Base-by-base conservation (phyloP, 306 rosid genomes). In the Gastrolobium villosum region DNA sequence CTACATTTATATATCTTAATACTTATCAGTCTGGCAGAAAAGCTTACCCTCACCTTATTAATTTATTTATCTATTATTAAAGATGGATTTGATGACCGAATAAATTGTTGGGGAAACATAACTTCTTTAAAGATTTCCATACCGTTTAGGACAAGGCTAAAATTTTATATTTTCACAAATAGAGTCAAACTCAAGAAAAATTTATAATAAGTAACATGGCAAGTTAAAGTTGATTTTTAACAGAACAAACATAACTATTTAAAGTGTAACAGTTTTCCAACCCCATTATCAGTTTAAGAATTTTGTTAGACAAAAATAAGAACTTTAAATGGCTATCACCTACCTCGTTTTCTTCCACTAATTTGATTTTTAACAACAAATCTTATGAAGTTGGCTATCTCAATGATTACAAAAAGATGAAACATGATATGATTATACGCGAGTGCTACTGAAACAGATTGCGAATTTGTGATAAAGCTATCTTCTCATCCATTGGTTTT, bases 341-440 rank as follows among this genome's bases (percentile, higher is more conserved):
- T 20, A 20, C 26, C 26, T 20, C 26, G 26, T 20, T 20, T 20
- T 20, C 26, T 20, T 20, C 26, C 26, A 20, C 26, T 20, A 20
- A 20, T 20, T 20, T 20, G 26, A 20, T 20, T 20, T 20, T 20
- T 20, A 20, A 20, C 26, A 20, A 20, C 26, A 20, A 60, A 46
- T 46, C 35, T 41, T 6, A 72, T 10, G 75, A 55, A 80, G 36
- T 43, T 20, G 46, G 7, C 31, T 10, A 56, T 66, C 15, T 65
- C 56, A 31, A 13, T 44, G 45, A 81, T 65, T 54, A 56, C 55
- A 44, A 48, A 31, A 31, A 28, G 40, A 72, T 39, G 31, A 80
- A 49, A 65, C 74, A 74, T 26, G 44, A 73, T 28, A 55, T 43
- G 44, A 68, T 44, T 15, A n/a, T 30, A 39, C 46, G 11, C 37